A percentile compares a stretch with the other conserved stretches of the same genome.
These are phyloP conservation scores for Podosphaera xanthii DNA, from an alignment of 2,329 filamentous ascomycete species.

Conservation along the genomic window DNA sequence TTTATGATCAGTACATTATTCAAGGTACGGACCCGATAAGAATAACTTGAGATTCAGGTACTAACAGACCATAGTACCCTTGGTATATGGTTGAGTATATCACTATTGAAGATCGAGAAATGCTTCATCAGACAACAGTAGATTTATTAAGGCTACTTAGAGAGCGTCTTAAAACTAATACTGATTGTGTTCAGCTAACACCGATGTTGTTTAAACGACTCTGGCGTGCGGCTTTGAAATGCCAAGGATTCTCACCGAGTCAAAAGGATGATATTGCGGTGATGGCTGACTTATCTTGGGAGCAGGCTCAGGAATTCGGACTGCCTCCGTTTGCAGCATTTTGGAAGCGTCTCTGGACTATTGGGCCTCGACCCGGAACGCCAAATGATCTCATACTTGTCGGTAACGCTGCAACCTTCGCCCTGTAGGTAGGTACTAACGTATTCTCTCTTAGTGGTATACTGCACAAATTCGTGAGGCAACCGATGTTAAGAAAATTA, in stretches of 20 bases:
- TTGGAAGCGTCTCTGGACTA: conserved; percentile 30
- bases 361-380: conserved; percentile 25
- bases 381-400: conserved; percentile 33
- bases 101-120: conserved; percentile 31
- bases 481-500: conserved; percentile 20
- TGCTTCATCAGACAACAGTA: conserved; percentile 27
- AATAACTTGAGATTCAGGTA: background rate
- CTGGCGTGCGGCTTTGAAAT: conserved; percentile 27
- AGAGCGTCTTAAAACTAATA: conserved; percentile 19
- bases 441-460: conserved; percentile 26
- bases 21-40: conserved; percentile 10
- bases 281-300: conserved; percentile 17
- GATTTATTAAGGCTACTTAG: conserved; percentile 26
- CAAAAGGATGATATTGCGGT: conserved; percentile 36
- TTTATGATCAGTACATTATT: conserved; percentile 34
- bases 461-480: conserved; percentile 30
- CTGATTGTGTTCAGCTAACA: conserved; percentile 25
- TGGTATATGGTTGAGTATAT: conserved; percentile 35
- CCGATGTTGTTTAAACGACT: conserved; percentile 29
- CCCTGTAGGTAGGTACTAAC: background rate
- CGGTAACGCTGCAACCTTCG: conserved; percentile 11
- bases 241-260: conserved; percentile 35
- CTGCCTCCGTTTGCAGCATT: conserved; percentile 24
- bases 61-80: conserved; percentile 24
- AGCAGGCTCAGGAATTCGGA: conserved; percentile 20